phyloP scores from a whole-genome alignment of 768 basidiomycete genomes.

The Epithele typhae region DNA sequence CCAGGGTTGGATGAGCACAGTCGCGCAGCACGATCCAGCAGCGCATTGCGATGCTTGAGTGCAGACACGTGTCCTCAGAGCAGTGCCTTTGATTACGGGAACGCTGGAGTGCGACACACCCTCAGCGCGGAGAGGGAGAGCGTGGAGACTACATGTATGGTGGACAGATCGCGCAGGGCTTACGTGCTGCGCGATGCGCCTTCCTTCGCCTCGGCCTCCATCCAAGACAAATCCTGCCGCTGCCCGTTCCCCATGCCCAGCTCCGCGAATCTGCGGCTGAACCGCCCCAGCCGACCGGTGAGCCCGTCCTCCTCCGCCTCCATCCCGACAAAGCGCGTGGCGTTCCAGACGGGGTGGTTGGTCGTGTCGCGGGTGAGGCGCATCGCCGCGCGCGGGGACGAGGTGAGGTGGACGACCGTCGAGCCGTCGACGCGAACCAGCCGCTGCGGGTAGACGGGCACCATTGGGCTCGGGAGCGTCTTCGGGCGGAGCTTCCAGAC shows the following conservation, averaged over 20 bases:
- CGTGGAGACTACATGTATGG: no score
- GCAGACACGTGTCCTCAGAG: no score
- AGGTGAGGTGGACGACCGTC: slow-evolving; percentile 84
- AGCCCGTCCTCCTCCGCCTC: slow-evolving; percentile 53
- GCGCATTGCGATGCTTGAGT: no score
- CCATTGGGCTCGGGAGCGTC: slow-evolving; percentile 74
- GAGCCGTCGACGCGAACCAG: slow-evolving; percentile 88
- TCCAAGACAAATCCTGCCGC: no score
- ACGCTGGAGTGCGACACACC: no score
- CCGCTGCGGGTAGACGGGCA: slow-evolving; percentile 82
- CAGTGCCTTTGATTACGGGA: no score
- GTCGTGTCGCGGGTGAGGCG: slow-evolving; percentile 83
- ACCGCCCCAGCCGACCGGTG: slow-evolving; percentile 77
- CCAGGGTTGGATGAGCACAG: no score
- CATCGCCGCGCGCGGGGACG: slow-evolving; percentile 75
- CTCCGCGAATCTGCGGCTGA: slow-evolving; percentile 65
- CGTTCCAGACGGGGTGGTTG: slow-evolving; percentile 86
- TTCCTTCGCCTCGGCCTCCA: no score
- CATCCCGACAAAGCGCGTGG: slow-evolving; percentile 42
- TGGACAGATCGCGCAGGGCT: no score
- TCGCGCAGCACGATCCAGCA: no score
- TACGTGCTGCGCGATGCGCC: no score
- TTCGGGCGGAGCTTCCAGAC: slow-evolving; percentile 69
- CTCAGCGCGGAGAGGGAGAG: no score
- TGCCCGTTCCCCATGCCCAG: slow-evolving; percentile 15